Percentiles rank a stretch among this genome's conserved stretches.
Conservation (phyloP, 805 yeast species). For the Wickerhamiella parazyma region DNA sequence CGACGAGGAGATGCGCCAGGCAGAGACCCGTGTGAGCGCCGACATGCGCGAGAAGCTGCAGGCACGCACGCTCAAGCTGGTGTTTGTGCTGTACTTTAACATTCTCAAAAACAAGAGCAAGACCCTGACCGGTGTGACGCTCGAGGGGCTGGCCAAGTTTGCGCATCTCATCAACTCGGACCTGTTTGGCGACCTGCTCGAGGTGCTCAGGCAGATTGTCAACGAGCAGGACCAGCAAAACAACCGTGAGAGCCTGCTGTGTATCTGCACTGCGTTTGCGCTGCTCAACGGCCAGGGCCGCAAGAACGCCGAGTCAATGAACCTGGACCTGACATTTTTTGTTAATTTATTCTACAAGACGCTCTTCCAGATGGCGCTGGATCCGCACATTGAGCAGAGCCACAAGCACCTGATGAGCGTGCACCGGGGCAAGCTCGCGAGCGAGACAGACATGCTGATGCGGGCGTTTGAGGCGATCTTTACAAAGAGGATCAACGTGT, state of each 20-base stretch:
- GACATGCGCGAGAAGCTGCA: constrained; percentile 80
- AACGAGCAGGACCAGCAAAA: constrained; percentile 36
- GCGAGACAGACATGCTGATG: constrained; percentile 73
- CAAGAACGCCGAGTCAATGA: constrained; percentile 42
- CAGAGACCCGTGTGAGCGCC: constrained; percentile 75
- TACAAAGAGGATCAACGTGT: constrained; percentile 38
- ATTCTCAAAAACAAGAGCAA: constrained; percentile 52
- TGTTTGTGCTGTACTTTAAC: constrained; percentile 63
- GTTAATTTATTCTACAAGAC: constrained; percentile 60
- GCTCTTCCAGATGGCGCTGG: constrained; percentile 54
- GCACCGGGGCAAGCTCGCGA: constrained; percentile 59
- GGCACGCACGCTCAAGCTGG: constrained; percentile 62
- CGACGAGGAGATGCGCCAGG: constrained; percentile 76
- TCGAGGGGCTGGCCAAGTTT: constrained; percentile 81
- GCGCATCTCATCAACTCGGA: constrained; percentile 92
- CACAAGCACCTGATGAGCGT: constrained; percentile 67
- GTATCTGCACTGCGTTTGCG: constrained; percentile 83
- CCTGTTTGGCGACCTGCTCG: constrained; percentile 80
- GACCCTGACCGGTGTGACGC: constrained; percentile 65
- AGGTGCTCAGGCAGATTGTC: constrained; percentile 74
- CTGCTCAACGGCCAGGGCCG: constrained; percentile 52
- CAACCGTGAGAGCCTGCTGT: constrained; percentile 57
- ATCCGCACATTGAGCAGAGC: constrained; percentile 75
- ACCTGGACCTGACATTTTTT: constrained; percentile 70
- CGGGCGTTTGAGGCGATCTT: constrained; percentile 70